A percentile compares a stretch with the other conserved stretches of the same genome.
Evolutionary conservation across 495 filamentous ascomycete genomes (phyloP).

Genomic region (Endocarpon pusillum): DNA sequence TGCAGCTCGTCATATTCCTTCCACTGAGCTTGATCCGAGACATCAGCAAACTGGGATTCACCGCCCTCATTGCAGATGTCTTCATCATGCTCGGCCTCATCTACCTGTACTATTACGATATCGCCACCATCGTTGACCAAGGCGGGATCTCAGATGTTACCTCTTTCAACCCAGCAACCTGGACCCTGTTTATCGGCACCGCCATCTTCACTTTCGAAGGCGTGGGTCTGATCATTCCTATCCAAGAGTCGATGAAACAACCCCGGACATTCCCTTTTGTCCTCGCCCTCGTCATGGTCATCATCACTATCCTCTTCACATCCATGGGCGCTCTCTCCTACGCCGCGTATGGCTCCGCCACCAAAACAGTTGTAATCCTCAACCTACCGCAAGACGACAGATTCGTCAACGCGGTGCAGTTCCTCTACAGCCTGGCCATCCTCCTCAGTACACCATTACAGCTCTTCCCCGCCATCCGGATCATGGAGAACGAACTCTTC

Average conservation of each 20-base stretch:
- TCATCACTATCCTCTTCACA: constrained; percentile 81
- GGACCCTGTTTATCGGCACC: constrained; percentile 95
- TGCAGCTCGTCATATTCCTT: constrained; percentile 86
- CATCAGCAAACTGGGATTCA: constrained; percentile 85
- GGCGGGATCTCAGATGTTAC: constrained; percentile 68
- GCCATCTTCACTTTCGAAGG: constrained; percentile 98
- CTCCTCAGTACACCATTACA: constrained; percentile 85
- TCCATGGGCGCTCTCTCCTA: constrained; percentile 87
- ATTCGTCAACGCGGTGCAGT: constrained; percentile 87
- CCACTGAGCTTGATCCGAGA: constrained; percentile 86
- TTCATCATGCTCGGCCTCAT: constrained; percentile 86
- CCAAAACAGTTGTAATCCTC: constrained; percentile 87
- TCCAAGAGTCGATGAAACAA: constrained; percentile 88
- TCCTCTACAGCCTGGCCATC: constrained; percentile 89
- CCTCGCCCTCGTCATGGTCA: constrained; percentile 75
- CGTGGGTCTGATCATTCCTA: constrained; percentile 95
- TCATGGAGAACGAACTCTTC: constrained; percentile 51
- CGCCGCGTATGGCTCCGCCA: constrained; percentile 85
- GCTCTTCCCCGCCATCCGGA: constrained; percentile 88
- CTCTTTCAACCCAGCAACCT: constrained; percentile 70
- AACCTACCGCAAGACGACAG: constrained; percentile 94
- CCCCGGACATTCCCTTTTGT: constrained; percentile 78
- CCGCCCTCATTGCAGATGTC: constrained; percentile 75
- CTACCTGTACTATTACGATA: constrained; percentile 92
- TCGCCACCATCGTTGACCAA: constrained; percentile 61